Evolutionary conservation across 257 asterid genomes (phyloP), one percentile per base, ranked within the genome.

Genomic region (Salvia splendens): DNA sequence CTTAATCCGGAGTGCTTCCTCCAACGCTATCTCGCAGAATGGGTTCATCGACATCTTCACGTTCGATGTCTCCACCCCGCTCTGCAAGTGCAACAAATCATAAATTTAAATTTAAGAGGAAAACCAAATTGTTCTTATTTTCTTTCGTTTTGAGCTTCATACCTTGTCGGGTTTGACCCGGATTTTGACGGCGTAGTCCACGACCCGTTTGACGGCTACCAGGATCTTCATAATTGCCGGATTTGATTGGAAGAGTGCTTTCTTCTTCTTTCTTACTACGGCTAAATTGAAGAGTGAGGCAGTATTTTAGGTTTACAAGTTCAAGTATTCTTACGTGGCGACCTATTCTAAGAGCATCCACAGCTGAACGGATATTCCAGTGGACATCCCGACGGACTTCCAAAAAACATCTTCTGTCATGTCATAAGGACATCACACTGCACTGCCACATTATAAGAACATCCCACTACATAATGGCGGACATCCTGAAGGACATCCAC

Each of bases 21-120:
- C 99, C 50, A 93, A 67, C 0, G 95, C 99, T 52, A 93, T 93
- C 74, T 93, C 99, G 81, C 97, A 88, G 64, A 93, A 93, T 8
- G 99, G 99, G 82, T 93, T 90, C 99, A 90, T 90, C 65, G 96
- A 86, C 99, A 93, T 93, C 91, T 93, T 93, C 74, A 93, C 99
- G 12, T 86, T 93, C 30, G 80, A 73, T 32, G 92, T 90, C 76
- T 93, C 99, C 57, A 93, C 91, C 3, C 97, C 99, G 67, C 85
- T 90, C 97, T 92, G 78, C 62, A 57, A 58, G 24, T 20, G 24
- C 62, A 57, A 58, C 43, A 70, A 74, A 35, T 68, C 12, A 56
- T 49, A 30, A 65, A n/a, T n/a, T n/a, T 49, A 35, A 65, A 3
- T 38, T 49, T 55, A 9, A 1, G 20, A 12, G 10, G 30, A 11